Conservation (phyloP, 805 yeast species). For the Henningerozyma blattae region DNA sequence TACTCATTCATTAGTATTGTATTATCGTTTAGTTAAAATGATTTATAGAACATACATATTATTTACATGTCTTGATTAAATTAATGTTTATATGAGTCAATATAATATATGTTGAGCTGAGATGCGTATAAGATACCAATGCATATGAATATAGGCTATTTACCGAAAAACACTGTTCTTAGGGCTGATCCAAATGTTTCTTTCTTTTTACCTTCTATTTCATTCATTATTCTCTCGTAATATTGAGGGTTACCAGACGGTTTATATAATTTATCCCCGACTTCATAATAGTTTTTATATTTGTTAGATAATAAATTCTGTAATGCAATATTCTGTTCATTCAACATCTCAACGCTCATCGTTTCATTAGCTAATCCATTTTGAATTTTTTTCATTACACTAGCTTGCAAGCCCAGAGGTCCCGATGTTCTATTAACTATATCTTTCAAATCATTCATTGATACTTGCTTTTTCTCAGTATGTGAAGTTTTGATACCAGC, state of each 20-base stretch:
- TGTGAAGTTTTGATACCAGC: constrained; percentile 36
- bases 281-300: constrained; percentile 49
- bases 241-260: constrained; percentile 85
- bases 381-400: constrained; percentile 33
- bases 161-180: constrained; percentile 68
- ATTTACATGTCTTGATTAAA: background rate
- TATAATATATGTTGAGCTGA: too few relatives aligned
- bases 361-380: constrained; percentile 34
- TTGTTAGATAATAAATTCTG: constrained; percentile 47
- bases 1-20: too few relatives aligned
- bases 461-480: constrained; percentile 22
- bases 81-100: too few relatives aligned
- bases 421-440: constrained; percentile 25
- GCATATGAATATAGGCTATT: too few relatives aligned
- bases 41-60: background rate
- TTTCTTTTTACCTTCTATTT: constrained; percentile 58
- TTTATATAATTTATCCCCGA: constrained; percentile 50
- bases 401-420: constrained; percentile 35
- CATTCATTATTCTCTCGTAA: constrained; percentile 57
- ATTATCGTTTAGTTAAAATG: too few relatives aligned
- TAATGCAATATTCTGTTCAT: constrained; percentile 46
- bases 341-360: constrained; percentile 36
- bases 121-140: too few relatives aligned
- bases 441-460: constrained; percentile 30
- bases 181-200: constrained; percentile 56